Percentiles rank a stretch among this genome's conserved stretches.
Evolutionary conservation across 345 rosid genomes (phyloP).

Genomic region (Hevea brasiliensis): DNA sequence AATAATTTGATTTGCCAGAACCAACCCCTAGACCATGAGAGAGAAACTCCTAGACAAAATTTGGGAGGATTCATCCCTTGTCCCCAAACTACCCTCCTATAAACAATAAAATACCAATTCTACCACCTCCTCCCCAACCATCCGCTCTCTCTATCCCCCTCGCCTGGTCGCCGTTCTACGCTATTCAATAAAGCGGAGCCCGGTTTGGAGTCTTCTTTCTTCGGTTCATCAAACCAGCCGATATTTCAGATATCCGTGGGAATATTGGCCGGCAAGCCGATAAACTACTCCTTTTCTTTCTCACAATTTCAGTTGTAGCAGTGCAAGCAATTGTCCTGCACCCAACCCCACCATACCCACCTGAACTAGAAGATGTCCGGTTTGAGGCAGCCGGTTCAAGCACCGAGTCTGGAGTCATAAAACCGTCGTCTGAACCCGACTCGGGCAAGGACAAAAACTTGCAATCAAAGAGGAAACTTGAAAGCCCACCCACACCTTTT

Average conservation of each 20-base stretch:
- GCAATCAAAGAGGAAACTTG: constrained; percentile 62
- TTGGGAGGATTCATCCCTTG: constrained; percentile 16
- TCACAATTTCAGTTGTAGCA: constrained; percentile 63
- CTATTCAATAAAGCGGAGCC: constrained; percentile 72
- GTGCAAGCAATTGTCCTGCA: constrained; percentile 58
- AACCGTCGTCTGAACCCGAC: constrained; percentile 45
- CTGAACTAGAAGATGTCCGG: constrained; percentile 60
- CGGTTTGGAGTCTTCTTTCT: constrained; percentile 80
- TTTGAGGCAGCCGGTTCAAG: constrained; percentile 58
- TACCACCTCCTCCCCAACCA: constrained; percentile 1
- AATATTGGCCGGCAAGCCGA: constrained; percentile 46
- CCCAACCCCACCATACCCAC: constrained; percentile 50
- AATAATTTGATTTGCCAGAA: constrained; percentile 16
- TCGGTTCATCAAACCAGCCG: constrained; percentile 55
- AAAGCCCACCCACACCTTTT: constrained; percentile 46
- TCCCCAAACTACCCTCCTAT: constrained; percentile 26
- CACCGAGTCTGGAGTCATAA: constrained; percentile 58
- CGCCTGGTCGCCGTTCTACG: not conserved
- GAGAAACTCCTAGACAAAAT: constrained; percentile 29
- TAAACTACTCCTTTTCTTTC: constrained; percentile 84
- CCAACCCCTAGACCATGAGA: not conserved
- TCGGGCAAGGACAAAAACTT: constrained; percentile 61
- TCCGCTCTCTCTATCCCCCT: not conserved
- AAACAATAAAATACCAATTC: not conserved
- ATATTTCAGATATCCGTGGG: constrained; percentile 43